These are phyloP conservation scores for Citrus inodora DNA, from an alignment of 345 rosid species.

Conservation along the genomic window DNA sequence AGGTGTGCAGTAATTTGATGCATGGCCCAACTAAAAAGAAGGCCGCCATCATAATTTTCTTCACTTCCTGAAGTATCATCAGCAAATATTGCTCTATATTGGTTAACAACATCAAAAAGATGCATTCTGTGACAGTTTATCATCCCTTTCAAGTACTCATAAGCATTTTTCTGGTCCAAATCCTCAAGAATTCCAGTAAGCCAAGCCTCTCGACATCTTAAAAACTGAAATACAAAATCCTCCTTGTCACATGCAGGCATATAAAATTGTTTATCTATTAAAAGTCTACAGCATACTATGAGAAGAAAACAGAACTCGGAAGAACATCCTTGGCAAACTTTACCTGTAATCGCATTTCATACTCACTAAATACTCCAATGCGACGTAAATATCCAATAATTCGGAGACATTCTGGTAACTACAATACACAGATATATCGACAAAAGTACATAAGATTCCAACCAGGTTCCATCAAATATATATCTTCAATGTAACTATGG, in stretches of 20 bases:
- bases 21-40: constrained; percentile 98
- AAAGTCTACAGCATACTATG: neutral
- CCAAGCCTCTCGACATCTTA: constrained; percentile 98
- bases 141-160: constrained; percentile 93
- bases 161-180: constrained; percentile 84
- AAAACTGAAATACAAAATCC: constrained; percentile 55
- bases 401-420: constrained; percentile 96
- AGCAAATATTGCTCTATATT: constrained; percentile 93
- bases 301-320: neutral
- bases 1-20: constrained; percentile 96
- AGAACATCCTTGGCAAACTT: constrained; percentile 10
- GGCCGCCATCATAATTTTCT: constrained; percentile 91
- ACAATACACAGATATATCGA: constrained; percentile 23
- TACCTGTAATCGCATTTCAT: constrained; percentile 96
- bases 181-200: constrained; percentile 95
- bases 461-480: neutral
- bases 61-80: constrained; percentile 97
- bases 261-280: neutral
- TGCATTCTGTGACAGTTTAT: constrained; percentile 80
- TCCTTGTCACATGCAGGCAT: constrained; percentile 19
- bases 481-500: constrained; percentile 8
- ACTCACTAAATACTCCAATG: constrained; percentile 87
- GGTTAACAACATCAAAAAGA: constrained; percentile 95
- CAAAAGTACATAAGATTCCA: constrained; percentile 12
- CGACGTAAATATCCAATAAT: constrained; percentile 94